Conservation (phyloP, 148 eudicot genomes). For the Rhododendron simsii region DNA sequence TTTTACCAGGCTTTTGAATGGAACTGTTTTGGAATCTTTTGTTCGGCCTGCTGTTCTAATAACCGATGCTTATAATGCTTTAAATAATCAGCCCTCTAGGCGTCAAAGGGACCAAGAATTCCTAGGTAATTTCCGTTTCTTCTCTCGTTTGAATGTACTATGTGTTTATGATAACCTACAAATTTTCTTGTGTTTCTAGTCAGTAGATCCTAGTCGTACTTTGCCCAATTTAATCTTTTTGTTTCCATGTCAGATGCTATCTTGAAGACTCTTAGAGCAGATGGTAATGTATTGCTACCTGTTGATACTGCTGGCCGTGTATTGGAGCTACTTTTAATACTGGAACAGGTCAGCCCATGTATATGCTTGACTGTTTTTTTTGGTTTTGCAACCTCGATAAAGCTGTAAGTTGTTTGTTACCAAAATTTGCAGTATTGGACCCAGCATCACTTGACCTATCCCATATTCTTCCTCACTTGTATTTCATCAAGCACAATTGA, state of each 20-base stretch:
- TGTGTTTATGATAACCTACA: neutral
- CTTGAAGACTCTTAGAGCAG: slow-evolving; percentile 57
- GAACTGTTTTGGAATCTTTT: slow-evolving; percentile 88
- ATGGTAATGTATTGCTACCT: slow-evolving; percentile 86
- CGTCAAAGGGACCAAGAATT: slow-evolving; percentile 96
- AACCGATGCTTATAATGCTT: slow-evolving; percentile 95
- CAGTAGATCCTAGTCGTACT: neutral
- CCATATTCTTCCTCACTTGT: slow-evolving; percentile 87
- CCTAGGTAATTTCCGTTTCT: slow-evolving; percentile 40
- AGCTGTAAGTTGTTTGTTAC: slow-evolving; percentile 10
- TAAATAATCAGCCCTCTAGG: slow-evolving; percentile 82
- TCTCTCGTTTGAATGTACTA: neutral
- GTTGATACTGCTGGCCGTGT: slow-evolving; percentile 98
- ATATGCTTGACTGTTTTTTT: neutral
- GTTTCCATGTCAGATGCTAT: slow-evolving; percentile 49
- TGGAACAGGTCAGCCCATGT: slow-evolving; percentile 66
- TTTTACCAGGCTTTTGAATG: slow-evolving; percentile 80
- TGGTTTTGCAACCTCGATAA: neutral
- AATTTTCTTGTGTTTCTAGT: neutral
- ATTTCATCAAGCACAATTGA: slow-evolving; percentile 91
- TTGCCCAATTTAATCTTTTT: neutral
- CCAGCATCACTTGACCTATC: slow-evolving; percentile 79
- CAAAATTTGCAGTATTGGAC: slow-evolving; percentile 82
- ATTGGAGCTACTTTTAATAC: slow-evolving; percentile 65
- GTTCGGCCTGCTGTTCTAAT: slow-evolving; percentile 96